A percentile compares a stretch with the other conserved stretches of the same genome.
phyloP scores from a whole-genome alignment of 345 rosid species.

The Corchorus capsularis region DNA sequence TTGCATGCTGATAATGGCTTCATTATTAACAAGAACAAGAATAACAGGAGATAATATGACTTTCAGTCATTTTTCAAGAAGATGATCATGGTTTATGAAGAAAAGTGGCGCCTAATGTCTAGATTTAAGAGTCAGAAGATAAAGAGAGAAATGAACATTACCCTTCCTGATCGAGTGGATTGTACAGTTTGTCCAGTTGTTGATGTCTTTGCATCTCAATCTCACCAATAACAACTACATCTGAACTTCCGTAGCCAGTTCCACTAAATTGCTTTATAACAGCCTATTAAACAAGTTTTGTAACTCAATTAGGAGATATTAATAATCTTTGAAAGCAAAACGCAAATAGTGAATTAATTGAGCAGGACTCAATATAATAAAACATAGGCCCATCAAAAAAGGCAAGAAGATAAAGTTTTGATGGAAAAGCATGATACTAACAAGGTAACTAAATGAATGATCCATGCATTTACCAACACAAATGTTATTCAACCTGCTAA shows the following conservation, averaged over 20 bases:
- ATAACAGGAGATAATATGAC: neutral
- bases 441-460: neutral
- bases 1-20: slow-evolving; percentile 1
- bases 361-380: neutral
- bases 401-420: neutral
- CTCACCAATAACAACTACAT: slow-evolving; percentile 85
- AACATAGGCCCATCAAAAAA: neutral
- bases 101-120: neutral
- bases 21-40: neutral
- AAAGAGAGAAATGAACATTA: slow-evolving; percentile 21
- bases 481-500: neutral
- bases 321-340: neutral
- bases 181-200: slow-evolving; percentile 84
- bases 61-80: neutral
- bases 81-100: neutral
- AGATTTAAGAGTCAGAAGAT: slow-evolving; percentile 7
- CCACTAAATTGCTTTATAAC: slow-evolving; percentile 91
- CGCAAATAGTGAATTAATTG: neutral
- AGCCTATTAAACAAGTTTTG: slow-evolving; percentile 58
- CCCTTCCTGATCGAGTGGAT: slow-evolving; percentile 83
- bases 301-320: neutral
- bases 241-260: slow-evolving; percentile 89
- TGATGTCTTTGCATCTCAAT: slow-evolving; percentile 95
- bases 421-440: neutral
- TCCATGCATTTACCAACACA: neutral